phyloP scores from a whole-genome alignment of 208 protist species.

The Pavlovales sp. region DNA sequence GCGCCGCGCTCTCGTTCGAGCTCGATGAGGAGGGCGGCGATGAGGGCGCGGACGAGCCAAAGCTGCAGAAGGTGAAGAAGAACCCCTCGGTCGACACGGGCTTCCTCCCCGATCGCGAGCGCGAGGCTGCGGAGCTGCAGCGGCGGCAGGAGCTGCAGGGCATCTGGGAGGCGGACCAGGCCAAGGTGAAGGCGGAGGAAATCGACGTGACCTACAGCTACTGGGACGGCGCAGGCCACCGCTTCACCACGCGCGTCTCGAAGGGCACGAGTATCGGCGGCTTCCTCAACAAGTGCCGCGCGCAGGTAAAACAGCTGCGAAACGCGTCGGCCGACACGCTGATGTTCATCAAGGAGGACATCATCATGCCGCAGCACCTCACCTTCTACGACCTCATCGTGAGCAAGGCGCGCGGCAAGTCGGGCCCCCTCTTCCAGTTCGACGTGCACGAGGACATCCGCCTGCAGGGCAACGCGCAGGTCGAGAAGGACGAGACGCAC shows the following conservation, averaged over 20 bases:
- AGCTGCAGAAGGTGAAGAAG: conserved; percentile 6
- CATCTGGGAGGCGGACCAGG: conserved; percentile 70
- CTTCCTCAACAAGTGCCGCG: conserved; percentile 65
- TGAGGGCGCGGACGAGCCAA: not conserved
- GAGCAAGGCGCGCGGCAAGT: conserved; percentile 73
- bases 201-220: conserved; percentile 73
- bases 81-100: conserved; percentile 61
- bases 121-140: conserved; percentile 62
- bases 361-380: conserved; percentile 74
- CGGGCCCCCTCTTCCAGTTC: conserved; percentile 73
- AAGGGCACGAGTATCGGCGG: conserved; percentile 71
- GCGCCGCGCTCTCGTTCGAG: conserved; percentile 17
- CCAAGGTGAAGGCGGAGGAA: conserved; percentile 66
- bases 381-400: conserved; percentile 82
- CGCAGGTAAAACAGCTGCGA: conserved; percentile 70
- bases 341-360: conserved; percentile 79
- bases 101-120: conserved; percentile 71
- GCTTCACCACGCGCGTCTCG: conserved; percentile 48
- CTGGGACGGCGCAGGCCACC: conserved; percentile 74
- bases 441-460: conserved; percentile 78
- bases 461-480: conserved; percentile 59
- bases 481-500: conserved; percentile 74
- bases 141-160: conserved; percentile 59
- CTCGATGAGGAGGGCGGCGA: conserved; percentile 6
- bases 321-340: conserved; percentile 59